Percentiles rank a stretch among this genome's conserved stretches.
These are phyloP conservation scores for Coniosporium apollinis DNA, from an alignment of 495 filamentous ascomycete genomes.

Conservation along the genomic window DNA sequence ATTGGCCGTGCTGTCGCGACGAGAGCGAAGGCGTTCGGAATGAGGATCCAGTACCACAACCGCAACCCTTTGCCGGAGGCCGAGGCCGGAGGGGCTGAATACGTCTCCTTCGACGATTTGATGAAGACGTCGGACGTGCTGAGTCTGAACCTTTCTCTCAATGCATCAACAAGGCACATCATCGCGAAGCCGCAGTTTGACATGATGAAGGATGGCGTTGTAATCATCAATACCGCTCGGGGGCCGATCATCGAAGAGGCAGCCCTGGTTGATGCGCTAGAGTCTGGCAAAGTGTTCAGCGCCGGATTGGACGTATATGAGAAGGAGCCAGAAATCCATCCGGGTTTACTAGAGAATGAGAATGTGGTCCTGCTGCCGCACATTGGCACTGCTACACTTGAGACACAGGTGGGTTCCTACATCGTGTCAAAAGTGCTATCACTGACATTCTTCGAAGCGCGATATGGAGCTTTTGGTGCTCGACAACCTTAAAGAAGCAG, in stretches of 20 bases:
- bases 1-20: constrained; percentile 41
- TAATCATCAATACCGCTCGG: constrained; percentile 23
- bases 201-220: constrained; percentile 22
- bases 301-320: constrained; percentile 25
- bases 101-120: constrained; percentile 24
- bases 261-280: constrained; percentile 22
- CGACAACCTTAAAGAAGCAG: constrained; percentile 18
- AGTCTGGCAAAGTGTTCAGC: constrained; percentile 20
- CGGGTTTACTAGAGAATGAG: constrained; percentile 15
- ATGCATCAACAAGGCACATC: constrained; percentile 20
- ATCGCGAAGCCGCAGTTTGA: constrained; percentile 19
- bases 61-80: constrained; percentile 12
- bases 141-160: constrained; percentile 22
- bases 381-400: constrained; percentile 21
- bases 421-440: background rate
- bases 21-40: constrained; percentile 22
- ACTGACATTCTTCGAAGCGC: constrained; percentile 5
- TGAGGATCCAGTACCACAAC: constrained; percentile 27
- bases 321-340: constrained; percentile 18
- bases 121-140: constrained; percentile 22
- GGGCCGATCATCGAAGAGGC: constrained; percentile 24
- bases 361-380: constrained; percentile 23
- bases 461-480: constrained; percentile 24
- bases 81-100: constrained; percentile 19
- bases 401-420: constrained; percentile 17